Base-by-base conservation (phyloP, 2,329 filamentous ascomycete species). In the Paecilomyces sp. region DNA sequence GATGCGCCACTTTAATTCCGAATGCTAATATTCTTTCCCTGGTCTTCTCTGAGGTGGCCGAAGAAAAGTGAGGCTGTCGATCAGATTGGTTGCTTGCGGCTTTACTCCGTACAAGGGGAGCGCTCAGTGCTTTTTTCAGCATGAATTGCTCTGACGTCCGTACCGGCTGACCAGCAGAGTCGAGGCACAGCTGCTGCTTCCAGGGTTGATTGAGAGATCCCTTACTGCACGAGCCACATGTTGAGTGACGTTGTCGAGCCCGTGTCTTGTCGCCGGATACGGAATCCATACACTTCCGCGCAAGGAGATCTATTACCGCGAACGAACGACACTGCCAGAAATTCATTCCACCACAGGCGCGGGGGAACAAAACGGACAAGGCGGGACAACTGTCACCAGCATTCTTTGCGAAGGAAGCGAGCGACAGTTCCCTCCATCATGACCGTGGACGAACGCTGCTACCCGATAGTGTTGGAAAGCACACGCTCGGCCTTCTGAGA, bases 41-140 rank as follows among this genome's bases (percentile, higher is more conserved):
- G 55, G 54, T 55, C 51, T 13, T 22, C 12, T 18, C 51, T 53
- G 51, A 53, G 51, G 51, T 53, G 51, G 22, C 51, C 51, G 15
- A 31, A 30, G 7, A 57, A 61, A 56, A 61, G 59, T 61, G 59
- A 61, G 59, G 59, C 59, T 61, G 59, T 56, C 24, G 54, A 59
- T 59, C 51, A 30, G 51, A 53, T 53, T 53, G 41, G 34, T 57
- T 51, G 55, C 55, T 57, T 60, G 55, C 55, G 41, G 53, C 18
- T 56, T 53, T 25, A 28, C 25, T 28, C 25, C 25, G 25, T 28
- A 25, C 22, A 53, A 25, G 22, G 28, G 22, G 51, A 25, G 24
- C 22, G 51, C 24, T 15, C 51, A 53, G 51, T 30, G 51, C 28
- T 53, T 25, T 30, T 22, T 53, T 13, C 51, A 25, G 22, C 51